These are phyloP conservation scores for Tripterygium wilfordii DNA, from an alignment of 177 flowering plant species.

Conservation along the genomic window DNA sequence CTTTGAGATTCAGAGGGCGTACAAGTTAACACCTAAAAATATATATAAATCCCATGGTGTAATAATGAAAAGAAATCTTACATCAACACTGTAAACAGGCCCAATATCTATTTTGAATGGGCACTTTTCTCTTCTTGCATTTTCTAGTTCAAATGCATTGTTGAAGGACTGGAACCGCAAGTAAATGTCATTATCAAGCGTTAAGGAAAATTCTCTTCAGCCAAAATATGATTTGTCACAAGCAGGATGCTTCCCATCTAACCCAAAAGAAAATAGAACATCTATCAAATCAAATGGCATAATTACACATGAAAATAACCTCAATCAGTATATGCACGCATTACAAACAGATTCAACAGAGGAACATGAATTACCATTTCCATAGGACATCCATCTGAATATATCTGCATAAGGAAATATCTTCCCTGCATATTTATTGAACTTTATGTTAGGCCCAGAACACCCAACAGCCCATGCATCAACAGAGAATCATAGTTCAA, in stretches of 20 bases:
- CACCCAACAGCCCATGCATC: not conserved
- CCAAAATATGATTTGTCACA: conserved; percentile 84
- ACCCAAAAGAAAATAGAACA: conserved; percentile 4
- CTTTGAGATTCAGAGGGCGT: too few relatives aligned
- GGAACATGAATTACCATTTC: conserved; percentile 58
- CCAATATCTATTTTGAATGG: conserved; percentile 96
- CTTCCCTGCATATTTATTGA: too few relatives aligned
- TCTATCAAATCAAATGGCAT: not conserved
- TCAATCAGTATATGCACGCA: too few relatives aligned
- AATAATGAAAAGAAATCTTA: conserved; percentile 27
- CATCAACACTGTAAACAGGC: conserved; percentile 91
- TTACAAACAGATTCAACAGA: not conserved
- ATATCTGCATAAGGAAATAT: conserved; percentile 82
- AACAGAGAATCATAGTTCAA: too few relatives aligned
- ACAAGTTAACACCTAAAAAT: too few relatives aligned
- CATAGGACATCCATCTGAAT: conserved; percentile 90
- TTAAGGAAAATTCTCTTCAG: conserved; percentile 85
- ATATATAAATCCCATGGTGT: not conserved
- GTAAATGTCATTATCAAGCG: conserved; percentile 68
- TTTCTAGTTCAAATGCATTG: conserved; percentile 55
- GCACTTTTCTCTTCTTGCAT: conserved; percentile 67
- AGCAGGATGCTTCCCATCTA: conserved; percentile 96
- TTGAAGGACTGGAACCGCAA: conserved; percentile 77
- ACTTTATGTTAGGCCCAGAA: too few relatives aligned
- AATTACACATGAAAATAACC: not conserved